phyloP scores from a whole-genome alignment of 495 filamentous ascomycete genomes.

The Beverwykella pulmonaria region DNA sequence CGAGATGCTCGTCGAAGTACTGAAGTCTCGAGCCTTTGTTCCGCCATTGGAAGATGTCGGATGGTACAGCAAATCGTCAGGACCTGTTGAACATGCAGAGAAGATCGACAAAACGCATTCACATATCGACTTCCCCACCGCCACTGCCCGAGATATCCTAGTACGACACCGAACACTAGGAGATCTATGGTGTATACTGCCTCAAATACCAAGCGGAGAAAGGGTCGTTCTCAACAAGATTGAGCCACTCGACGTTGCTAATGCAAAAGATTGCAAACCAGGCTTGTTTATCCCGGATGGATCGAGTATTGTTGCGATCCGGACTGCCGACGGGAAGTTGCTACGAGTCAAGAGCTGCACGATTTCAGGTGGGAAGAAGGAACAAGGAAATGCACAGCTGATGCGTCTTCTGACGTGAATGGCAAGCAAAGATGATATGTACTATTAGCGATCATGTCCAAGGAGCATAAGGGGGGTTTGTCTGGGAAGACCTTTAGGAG shows the following conservation, averaged over 20 bases:
- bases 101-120: constrained; percentile 26
- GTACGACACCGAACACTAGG: constrained; percentile 57
- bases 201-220: constrained; percentile 5
- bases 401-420: background rate
- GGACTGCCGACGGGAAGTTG: background rate
- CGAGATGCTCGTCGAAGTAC: constrained; percentile 39
- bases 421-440: no score
- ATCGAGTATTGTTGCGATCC: background rate
- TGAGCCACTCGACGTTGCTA: background rate
- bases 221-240: constrained; percentile 18
- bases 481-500: no score
- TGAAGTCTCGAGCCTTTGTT: constrained; percentile 61
- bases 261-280: background rate
- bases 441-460: no score
- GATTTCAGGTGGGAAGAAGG: background rate
- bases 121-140: constrained; percentile 57
- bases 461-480: no score
- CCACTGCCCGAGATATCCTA: constrained; percentile 53
- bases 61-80: constrained; percentile 18
- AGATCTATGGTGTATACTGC: constrained; percentile 51
- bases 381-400: background rate
- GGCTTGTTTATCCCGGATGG: background rate
- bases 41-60: constrained; percentile 39
- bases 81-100: constrained; percentile 21
- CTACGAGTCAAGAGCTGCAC: constrained; percentile 5